Percentiles rank a stretch among this genome's conserved stretches.
These are phyloP conservation scores for Oryza officinalis DNA, from an alignment of 176 grass and related monocot genomes.

Conservation along the genomic window DNA sequence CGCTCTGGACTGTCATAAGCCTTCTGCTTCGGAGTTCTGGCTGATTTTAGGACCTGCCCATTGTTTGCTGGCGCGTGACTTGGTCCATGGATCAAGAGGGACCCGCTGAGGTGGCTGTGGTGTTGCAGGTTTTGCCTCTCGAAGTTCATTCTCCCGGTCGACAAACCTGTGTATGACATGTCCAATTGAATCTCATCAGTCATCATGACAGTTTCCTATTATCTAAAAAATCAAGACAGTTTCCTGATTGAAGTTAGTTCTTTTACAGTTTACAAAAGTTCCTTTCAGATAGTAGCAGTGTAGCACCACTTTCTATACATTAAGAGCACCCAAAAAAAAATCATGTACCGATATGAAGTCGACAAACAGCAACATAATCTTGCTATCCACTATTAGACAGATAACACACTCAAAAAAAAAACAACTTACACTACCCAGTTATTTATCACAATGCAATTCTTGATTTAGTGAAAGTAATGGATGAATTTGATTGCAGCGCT, in stretches of 20 bases:
- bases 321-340: not conserved
- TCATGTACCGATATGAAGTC: not conserved
- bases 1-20: conserved; percentile 31
- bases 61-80: conserved; percentile 61
- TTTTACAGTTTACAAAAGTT: not conserved
- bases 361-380: not conserved
- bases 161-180: conserved; percentile 58
- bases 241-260: not conserved
- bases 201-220: not conserved
- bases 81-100: conserved; percentile 81
- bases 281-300: not conserved
- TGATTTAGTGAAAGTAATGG: not conserved
- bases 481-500: not conserved
- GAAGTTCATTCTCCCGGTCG: conserved; percentile 84
- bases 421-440: not conserved
- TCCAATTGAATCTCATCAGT: conserved; percentile 19
- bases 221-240: not conserved
- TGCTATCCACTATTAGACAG: not conserved
- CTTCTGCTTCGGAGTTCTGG: conserved; percentile 49
- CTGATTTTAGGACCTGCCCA: conserved; percentile 73
- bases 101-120: conserved; percentile 56
- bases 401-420: not conserved
- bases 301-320: not conserved
- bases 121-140: conserved; percentile 74
- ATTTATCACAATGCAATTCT: not conserved